Evolutionary conservation across 2,329 filamentous ascomycete species (phyloP).

Genomic region (Xylogone sp.): DNA sequence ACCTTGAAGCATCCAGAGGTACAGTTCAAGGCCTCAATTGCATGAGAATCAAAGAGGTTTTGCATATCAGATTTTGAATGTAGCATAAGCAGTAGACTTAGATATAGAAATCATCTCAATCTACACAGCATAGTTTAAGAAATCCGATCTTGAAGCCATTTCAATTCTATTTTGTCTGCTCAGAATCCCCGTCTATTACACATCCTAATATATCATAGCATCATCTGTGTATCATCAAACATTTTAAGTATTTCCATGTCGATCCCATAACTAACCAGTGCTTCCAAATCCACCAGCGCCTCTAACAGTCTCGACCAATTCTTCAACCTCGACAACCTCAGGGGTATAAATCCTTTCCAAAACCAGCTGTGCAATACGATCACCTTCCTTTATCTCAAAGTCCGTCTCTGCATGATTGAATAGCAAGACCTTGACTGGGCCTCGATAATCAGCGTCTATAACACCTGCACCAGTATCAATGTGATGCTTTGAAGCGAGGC

Average conservation of each 20-base stretch:
- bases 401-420: conserved; percentile 88
- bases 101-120: neutral
- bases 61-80: neutral
- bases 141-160: too few species aligned
- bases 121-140: neutral
- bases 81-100: neutral
- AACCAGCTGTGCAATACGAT: conserved; percentile 90
- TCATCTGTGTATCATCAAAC: neutral
- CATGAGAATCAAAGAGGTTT: conserved; percentile 1
- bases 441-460: conserved; percentile 96
- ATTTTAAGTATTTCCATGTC: neutral
- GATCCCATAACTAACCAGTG: conserved; percentile 53
- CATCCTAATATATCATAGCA: neutral
- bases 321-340: conserved; percentile 81
- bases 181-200: neutral
- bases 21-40: conserved; percentile 52
- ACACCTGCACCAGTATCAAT: conserved; percentile 96
- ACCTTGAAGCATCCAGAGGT: conserved; percentile 64
- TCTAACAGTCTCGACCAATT: conserved; percentile 85
- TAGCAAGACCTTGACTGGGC: conserved; percentile 87
- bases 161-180: too few species aligned
- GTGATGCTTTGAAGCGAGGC: conserved; percentile 87
- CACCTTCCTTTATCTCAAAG: conserved; percentile 78
- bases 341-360: conserved; percentile 94
- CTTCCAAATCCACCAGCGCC: conserved; percentile 91